Conservation (phyloP, 371 early-diverging fungal genomes). For the Catenaria anguillulae region DNA sequence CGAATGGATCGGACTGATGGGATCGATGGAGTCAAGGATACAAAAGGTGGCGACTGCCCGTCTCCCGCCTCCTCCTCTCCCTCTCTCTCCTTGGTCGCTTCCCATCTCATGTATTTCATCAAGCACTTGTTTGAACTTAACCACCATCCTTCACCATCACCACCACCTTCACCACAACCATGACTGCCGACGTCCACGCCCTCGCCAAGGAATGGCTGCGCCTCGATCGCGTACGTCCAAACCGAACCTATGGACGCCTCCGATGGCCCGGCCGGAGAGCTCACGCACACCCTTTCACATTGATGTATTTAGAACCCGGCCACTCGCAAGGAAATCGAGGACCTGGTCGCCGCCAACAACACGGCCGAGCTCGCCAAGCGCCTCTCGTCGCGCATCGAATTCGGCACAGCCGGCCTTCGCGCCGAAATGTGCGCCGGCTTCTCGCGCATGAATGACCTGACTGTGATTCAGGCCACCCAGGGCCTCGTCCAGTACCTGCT, state of each 20-base stretch:
- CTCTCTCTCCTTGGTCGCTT: no score
- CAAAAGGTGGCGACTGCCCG: no score
- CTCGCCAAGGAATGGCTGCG: background rate
- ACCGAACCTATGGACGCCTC: no score
- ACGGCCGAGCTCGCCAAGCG: slow-evolving; percentile 40
- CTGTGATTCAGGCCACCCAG: slow-evolving; percentile 80
- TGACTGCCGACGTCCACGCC: background rate
- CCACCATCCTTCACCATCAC: no score
- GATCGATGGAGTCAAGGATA: no score
- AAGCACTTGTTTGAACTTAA: no score
- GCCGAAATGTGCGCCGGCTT: slow-evolving; percentile 94
- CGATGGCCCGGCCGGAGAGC: no score
- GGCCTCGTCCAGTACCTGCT: slow-evolving; percentile 17
- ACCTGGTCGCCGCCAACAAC: slow-evolving; percentile 34
- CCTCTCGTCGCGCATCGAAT: slow-evolving; percentile 59
- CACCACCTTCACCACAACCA: no score
- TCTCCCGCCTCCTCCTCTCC: no score
- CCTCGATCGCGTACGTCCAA: slow-evolving; percentile 5
- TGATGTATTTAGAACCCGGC: slow-evolving; percentile 9
- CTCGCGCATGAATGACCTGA: slow-evolving; percentile 83
- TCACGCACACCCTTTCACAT: no score
- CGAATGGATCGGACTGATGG: no score
- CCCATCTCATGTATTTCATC: no score
- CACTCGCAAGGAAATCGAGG: slow-evolving; percentile 44
- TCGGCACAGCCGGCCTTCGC: slow-evolving; percentile 84